These are phyloP conservation scores for Plectosphaerella cucumerina DNA, from an alignment of 2,329 filamentous ascomycete genomes.

Conservation along the genomic window DNA sequence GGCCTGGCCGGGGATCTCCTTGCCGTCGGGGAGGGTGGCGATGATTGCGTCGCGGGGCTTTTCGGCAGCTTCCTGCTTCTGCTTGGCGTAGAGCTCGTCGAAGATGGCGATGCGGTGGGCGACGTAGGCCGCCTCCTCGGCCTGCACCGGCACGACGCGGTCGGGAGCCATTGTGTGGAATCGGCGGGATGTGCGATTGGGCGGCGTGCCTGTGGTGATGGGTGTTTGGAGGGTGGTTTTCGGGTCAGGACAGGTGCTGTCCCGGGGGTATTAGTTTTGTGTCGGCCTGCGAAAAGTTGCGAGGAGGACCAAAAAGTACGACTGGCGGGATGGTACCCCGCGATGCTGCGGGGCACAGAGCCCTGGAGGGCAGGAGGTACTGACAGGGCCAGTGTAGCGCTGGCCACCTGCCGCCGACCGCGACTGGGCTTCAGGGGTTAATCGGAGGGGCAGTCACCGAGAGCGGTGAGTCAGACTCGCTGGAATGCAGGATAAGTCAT, in stretches of 20 bases:
- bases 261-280: not conserved
- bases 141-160: not conserved
- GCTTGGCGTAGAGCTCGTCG: slow-evolving; percentile 79
- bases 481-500: too few relatives aligned
- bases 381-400: not conserved
- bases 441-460: not conserved
- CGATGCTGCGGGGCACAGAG: not conserved
- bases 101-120: slow-evolving; percentile 79
- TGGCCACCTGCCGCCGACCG: not conserved
- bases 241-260: not conserved
- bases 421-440: not conserved
- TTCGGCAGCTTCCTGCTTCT: slow-evolving; percentile 69
- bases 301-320: not conserved
- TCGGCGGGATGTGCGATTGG: not conserved
- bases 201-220: not conserved
- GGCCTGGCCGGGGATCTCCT: slow-evolving; percentile 67
- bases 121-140: slow-evolving; percentile 67
- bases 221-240: not conserved
- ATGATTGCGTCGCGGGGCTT: slow-evolving; percentile 72
- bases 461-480: not conserved
- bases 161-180: not conserved
- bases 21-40: slow-evolving; percentile 70
- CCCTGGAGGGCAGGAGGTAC: not conserved
- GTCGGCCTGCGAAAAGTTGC: not conserved
- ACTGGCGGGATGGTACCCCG: not conserved